These are phyloP conservation scores for Phytophthora constricta DNA, from an alignment of 352 stramenopile species.

Conservation along the genomic window DNA sequence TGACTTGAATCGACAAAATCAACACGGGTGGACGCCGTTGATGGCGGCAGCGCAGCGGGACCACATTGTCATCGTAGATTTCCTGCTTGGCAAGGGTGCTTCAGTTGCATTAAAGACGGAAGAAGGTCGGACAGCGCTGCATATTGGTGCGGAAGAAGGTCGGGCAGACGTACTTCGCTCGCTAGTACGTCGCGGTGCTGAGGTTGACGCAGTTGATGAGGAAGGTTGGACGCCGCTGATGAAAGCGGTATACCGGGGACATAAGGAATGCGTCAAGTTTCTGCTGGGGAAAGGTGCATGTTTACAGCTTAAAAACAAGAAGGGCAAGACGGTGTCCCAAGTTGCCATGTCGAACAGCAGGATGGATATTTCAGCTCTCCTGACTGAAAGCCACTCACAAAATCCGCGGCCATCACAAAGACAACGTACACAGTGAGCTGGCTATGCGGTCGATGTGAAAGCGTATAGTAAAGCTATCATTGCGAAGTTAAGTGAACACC, in stretches of 20 bases:
- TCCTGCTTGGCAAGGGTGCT: constrained; percentile 10
- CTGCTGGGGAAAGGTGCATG: constrained; percentile 10
- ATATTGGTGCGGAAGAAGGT: constrained; percentile 23
- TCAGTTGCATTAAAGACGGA: background rate
- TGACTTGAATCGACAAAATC: constrained; percentile 5
- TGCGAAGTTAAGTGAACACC: no score
- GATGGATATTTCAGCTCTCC: background rate
- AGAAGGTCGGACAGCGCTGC: constrained; percentile 13
- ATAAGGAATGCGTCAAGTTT: constrained; percentile 13
- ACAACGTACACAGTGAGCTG: background rate
- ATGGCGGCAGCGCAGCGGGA: constrained; percentile 17
- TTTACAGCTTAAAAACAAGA: background rate
- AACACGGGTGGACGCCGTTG: constrained; percentile 11
- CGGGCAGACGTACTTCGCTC: constrained; percentile 9
- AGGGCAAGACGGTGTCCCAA: background rate
- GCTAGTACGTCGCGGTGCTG: constrained; percentile 3
- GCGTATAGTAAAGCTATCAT: no score
- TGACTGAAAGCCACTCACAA: background rate
- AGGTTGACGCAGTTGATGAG: constrained; percentile 2
- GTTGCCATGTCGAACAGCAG: constrained; percentile 20
- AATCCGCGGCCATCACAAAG: background rate
- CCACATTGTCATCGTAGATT: background rate
- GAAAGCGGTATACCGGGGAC: constrained; percentile 14
- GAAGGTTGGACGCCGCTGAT: constrained; percentile 14
- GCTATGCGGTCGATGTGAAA: background rate